These are phyloP conservation scores for Neospermospora avenae DNA, from an alignment of 2,329 filamentous ascomycete species.

Conservation along the genomic window DNA sequence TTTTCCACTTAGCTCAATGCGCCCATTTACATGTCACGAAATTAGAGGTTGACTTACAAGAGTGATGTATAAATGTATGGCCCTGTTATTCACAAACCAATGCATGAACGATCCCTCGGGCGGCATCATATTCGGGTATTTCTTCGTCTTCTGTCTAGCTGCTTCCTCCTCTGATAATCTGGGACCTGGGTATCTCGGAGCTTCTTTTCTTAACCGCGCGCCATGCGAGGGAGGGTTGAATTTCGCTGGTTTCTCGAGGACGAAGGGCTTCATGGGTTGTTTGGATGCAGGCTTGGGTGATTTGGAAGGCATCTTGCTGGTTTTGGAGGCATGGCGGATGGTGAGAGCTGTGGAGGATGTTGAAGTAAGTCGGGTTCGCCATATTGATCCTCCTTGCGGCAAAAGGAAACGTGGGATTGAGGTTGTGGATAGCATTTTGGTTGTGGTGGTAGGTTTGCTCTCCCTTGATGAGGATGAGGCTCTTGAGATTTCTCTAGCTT, in stretches of 20 bases:
- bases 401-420: slow-evolving; percentile 67
- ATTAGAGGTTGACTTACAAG: slow-evolving; percentile 58
- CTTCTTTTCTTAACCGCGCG: slow-evolving; percentile 56
- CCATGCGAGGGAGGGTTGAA: slow-evolving; percentile 93
- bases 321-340: slow-evolving; percentile 37
- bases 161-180: slow-evolving; percentile 63
- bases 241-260: slow-evolving; percentile 81
- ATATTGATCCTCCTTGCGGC: slow-evolving; percentile 56
- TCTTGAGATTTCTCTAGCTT: background rate
- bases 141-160: slow-evolving; percentile 61
- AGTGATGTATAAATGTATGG: slow-evolving; percentile 78
- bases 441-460: background rate
- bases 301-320: slow-evolving; percentile 1
- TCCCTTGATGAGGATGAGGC: too few species aligned
- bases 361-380: slow-evolving; percentile 40
- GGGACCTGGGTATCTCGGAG: slow-evolving; percentile 69
- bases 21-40: background rate
- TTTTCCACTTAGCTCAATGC: background rate
- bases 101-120: slow-evolving; percentile 77
- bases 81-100: slow-evolving; percentile 76
- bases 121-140: slow-evolving; percentile 89
- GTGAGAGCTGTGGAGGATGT: slow-evolving; percentile 29
- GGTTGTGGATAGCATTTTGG: slow-evolving; percentile 39
- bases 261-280: slow-evolving; percentile 50
- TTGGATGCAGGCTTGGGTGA: slow-evolving; percentile 7